Evolutionary conservation across 805 yeast species (phyloP).

Genomic region (Metschnikowia matae): DNA sequence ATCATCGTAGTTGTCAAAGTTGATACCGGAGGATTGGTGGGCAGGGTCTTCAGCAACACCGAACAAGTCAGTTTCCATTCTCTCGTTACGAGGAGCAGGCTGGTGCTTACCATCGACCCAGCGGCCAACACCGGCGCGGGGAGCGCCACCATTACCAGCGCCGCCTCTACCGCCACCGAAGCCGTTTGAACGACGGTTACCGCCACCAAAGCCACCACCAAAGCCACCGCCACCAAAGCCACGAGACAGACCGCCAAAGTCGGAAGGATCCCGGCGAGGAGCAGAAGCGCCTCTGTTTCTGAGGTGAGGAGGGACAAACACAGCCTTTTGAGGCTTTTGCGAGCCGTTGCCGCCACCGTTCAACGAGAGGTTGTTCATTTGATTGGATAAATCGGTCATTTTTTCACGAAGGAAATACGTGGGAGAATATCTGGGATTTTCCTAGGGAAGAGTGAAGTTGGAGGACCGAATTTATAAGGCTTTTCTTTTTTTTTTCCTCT

Average conservation of each 20-base stretch:
- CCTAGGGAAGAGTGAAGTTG: slow-evolving; percentile 1
- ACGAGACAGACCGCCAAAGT: slow-evolving; percentile 14
- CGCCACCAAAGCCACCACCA: slow-evolving; percentile 18
- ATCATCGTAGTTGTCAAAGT: slow-evolving; percentile 97
- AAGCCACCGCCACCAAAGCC: slow-evolving; percentile 11
- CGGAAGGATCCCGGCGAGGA: slow-evolving; percentile 29
- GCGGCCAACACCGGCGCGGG: slow-evolving; percentile 63
- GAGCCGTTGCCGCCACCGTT: slow-evolving; percentile 31
- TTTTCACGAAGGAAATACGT: slow-evolving; percentile 19
- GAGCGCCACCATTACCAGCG: slow-evolving; percentile 17
- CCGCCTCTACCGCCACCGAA: slow-evolving; percentile 23
- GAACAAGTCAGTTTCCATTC: slow-evolving; percentile 73
- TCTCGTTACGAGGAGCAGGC: slow-evolving; percentile 70
- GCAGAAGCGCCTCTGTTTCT: slow-evolving; percentile 31
- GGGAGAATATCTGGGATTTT: not conserved
- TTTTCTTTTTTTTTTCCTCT: slow-evolving; percentile 4
- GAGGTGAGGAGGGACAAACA: slow-evolving; percentile 31
- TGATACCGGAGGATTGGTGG: slow-evolving; percentile 93
- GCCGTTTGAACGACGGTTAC: slow-evolving; percentile 29
- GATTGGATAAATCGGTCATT: slow-evolving; percentile 58
- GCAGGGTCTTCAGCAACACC: slow-evolving; percentile 73
- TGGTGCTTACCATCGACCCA: slow-evolving; percentile 86
- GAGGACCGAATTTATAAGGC: not conserved
- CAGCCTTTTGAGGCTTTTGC: slow-evolving; percentile 15
- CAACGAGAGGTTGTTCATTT: slow-evolving; percentile 54